These are phyloP conservation scores for Exophiala dermatitidis DNA, from an alignment of 2,329 filamentous ascomycete species.

Conservation along the genomic window DNA sequence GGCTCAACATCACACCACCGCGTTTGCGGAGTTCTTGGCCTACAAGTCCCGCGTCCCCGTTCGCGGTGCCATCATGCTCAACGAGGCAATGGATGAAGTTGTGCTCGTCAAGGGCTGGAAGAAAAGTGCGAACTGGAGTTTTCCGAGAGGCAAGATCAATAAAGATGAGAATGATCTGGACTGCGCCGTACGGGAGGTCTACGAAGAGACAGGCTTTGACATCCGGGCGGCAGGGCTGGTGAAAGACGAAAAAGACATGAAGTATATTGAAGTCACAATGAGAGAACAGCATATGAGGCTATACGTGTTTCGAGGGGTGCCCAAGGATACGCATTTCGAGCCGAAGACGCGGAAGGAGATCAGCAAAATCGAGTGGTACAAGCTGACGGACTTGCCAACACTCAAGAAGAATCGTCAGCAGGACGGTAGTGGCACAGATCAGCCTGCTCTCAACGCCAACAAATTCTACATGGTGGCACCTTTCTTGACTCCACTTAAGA, in stretches of 20 bases:
- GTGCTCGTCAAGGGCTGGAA: slow-evolving; percentile 97
- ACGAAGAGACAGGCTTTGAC: slow-evolving; percentile 92
- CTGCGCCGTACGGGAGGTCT: slow-evolving; percentile 88
- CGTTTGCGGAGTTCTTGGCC: slow-evolving; percentile 83
- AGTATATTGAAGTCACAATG: slow-evolving; percentile 83
- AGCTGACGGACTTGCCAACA: slow-evolving; percentile 76
- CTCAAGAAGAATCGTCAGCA: slow-evolving; percentile 66
- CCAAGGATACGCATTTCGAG: slow-evolving; percentile 79
- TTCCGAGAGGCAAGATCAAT: slow-evolving; percentile 95
- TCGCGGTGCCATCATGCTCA: slow-evolving; percentile 85
- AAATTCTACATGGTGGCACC: slow-evolving; percentile 99
- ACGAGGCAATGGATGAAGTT: slow-evolving; percentile 86
- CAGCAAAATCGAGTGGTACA: slow-evolving; percentile 94
- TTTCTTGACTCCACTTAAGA: slow-evolving; percentile 76
- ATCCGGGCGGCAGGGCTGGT: slow-evolving; percentile 69
- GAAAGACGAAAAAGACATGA: slow-evolving; percentile 61
- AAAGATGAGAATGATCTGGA: slow-evolving; percentile 91
- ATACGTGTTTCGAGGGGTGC: slow-evolving; percentile 84
- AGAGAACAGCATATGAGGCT: slow-evolving; percentile 86
- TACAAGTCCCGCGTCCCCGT: slow-evolving; percentile 96
- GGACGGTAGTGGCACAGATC: slow-evolving; percentile 44
- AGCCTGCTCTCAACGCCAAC: slow-evolving; percentile 58
- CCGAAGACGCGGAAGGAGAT: slow-evolving; percentile 94
- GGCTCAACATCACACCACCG: slow-evolving; percentile 66
- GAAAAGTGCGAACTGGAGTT: slow-evolving; percentile 92